Percentiles rank a stretch among this genome's conserved stretches.
These are phyloP conservation scores for Mallotus repandus DNA, from an alignment of 441 rosid species.

Conservation along the genomic window DNA sequence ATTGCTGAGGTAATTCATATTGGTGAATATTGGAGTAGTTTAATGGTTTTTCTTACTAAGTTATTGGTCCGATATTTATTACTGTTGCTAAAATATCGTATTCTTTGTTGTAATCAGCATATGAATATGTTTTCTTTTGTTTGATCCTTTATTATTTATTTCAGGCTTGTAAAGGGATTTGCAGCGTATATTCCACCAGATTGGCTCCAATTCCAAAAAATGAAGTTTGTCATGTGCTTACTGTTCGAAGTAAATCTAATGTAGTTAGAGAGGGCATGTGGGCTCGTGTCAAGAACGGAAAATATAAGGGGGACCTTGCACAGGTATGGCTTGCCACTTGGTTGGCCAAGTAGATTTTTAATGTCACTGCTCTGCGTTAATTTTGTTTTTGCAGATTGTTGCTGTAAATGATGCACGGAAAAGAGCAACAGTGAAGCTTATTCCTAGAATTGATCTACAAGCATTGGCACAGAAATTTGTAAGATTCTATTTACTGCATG, in stretches of 20 bases:
- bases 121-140: background rate
- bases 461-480: constrained; percentile 83
- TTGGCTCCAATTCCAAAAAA: constrained; percentile 52
- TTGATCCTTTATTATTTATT: constrained; percentile 15
- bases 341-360: constrained; percentile 10
- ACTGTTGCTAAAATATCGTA: background rate
- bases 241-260: constrained; percentile 47
- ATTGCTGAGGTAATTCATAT: constrained; percentile 57
- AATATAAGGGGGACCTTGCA: constrained; percentile 90
- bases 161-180: constrained; percentile 78
- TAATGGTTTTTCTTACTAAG: background rate
- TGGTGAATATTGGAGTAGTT: background rate
- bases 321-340: constrained; percentile 44
- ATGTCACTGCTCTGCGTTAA: constrained; percentile 7
- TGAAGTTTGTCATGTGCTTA: constrained; percentile 63
- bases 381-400: constrained; percentile 61
- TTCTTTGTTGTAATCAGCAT: background rate
- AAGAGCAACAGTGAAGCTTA: constrained; percentile 77
- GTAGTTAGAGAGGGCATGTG: constrained; percentile 66
- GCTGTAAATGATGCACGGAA: constrained; percentile 59
- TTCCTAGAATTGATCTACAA: constrained; percentile 87
- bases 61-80: background rate
- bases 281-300: constrained; percentile 90
- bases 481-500: constrained; percentile 19
- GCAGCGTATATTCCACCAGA: constrained; percentile 64